Base-by-base conservation (phyloP, 2,329 filamentous ascomycete species). In the Dactylellina leptospora region DNA sequence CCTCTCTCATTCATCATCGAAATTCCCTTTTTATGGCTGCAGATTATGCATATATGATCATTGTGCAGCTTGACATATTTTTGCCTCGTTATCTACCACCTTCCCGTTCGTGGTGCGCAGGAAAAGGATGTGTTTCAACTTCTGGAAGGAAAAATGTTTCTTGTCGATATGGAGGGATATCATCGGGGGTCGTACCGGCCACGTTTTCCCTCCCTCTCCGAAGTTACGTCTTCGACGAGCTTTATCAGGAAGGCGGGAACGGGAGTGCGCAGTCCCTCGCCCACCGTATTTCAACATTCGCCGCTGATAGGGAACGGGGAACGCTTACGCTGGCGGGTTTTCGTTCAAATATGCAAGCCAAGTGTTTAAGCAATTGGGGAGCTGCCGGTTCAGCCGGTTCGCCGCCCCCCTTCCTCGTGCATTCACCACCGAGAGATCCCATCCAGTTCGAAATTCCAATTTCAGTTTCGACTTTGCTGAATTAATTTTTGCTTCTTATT, bases 241-340 rank as follows among this genome's bases (percentile, higher is more conserved):
- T 63, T 51, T 51, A 71, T 71, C 42, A 71, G 66, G 66, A 71
- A 71, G 66, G 64, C 64, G 64, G 54, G 58, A 71, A 62, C 66
- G 66, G 66, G 58, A 63, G 28, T 58, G 30, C 59, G 66, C 66
- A 62, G 42, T 70, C 53, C 42, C 13, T 9, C 18, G 4, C 18
- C 18, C 28, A 6, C 28, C 28, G 5, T 33, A n/a, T 16, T 40
- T 40, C 36, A n/a, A 11, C 36, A 40, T 16, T 40, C 36, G 5
- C 36, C 13, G 11, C 11, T n/a, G n/a, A n/a, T n/a, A n/a, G n/a
- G n/a, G n/a, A n/a, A n/a, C n/a, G n/a, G n/a, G n/a, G n/a, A n/a
- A n/a, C n/a, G n/a, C n/a, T n/a, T n/a, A n/a, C n/a, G n/a, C n/a
- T n/a, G n/a, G n/a, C n/a, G n/a, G n/a, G n/a, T n/a, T n/a, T n/a